Evolutionary conservation across 2,329 filamentous ascomycete species (phyloP), one percentile per base, ranked within the genome.

Genomic region (Acrocalymma vagum): DNA sequence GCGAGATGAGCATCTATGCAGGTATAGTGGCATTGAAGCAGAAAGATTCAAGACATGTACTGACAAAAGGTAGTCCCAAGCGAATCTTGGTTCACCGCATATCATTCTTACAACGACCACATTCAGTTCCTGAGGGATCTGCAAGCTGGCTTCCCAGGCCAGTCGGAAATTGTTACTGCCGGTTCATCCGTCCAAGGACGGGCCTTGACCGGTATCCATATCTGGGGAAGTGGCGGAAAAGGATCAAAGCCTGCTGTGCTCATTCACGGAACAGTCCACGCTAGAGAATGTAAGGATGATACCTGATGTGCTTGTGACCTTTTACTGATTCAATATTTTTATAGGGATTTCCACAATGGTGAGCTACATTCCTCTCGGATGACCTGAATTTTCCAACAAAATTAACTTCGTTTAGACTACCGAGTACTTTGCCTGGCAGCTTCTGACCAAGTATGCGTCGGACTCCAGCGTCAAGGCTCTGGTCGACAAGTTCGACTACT

Each of bases 211-310:
- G 66, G 66, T 25, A 69, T 70, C 38, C 66, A 70, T 29, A 68
- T 70, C 48, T 70, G 65, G 65, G 66, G 66, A 6, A 60, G 52
- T 18, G 62, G 63, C 0, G 66, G 66, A n/a, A 63, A 65, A 29
- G 63, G 65, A 36, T 64, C 62, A 13, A 66, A 63, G 58, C 65
- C 65, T 29, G 67, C 63, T 20, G 53, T 68, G 13, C 42, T 68
- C 7, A 59, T 67, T 26, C 63, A 67, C 26, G 62, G 62, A 13
- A 68, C 62, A n/a, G 63, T 68, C 2, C 64, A 68, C 33, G 64
- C 64, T 5, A 50, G 64, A 10, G 64, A 70, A 39, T 70, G 66
- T 65, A 65, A n/a, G n/a, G n/a, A n/a, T n/a, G n/a, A n/a, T n/a
- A n/a, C n/a, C n/a, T n/a, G n/a, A n/a, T n/a, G n/a, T n/a, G n/a